Evolutionary conservation across 768 basidiomycete genomes (phyloP).

Genomic region (Boletus huronensis): DNA sequence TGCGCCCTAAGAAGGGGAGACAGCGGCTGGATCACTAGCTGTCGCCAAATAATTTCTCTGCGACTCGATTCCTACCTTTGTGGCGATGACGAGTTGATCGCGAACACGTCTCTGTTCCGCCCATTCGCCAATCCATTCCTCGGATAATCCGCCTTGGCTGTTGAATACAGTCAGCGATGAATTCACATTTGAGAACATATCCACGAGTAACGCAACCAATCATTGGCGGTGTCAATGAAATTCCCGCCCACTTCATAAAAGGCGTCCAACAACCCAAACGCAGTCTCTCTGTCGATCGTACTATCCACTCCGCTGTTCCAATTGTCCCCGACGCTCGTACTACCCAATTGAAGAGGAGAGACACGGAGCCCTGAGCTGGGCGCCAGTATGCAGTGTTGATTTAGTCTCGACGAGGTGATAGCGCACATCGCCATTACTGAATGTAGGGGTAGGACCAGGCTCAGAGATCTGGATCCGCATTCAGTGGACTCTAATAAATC

Average conservation of each 20-base stretch:
- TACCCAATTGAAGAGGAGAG: not conserved
- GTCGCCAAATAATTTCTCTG: not conserved
- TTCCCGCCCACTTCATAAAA: too few relatives aligned
- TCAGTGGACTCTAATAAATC: not conserved
- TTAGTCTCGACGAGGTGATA: not conserved
- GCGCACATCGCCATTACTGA: not conserved
- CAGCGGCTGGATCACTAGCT: too few relatives aligned
- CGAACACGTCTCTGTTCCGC: not conserved
- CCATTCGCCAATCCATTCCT: slow-evolving; percentile 1
- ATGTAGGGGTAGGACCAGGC: not conserved
- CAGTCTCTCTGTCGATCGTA: not conserved
- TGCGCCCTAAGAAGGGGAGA: not conserved
- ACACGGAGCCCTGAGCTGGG: not conserved
- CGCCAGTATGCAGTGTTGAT: not conserved
- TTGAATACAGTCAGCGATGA: not conserved
- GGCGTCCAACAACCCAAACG: too few relatives aligned
- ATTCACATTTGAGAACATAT: not conserved
- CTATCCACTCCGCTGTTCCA: not conserved
- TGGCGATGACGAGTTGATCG: not conserved
- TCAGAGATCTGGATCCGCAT: not conserved
- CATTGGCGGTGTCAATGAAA: not conserved
- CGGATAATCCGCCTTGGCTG: not conserved
- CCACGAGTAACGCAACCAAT: not conserved
- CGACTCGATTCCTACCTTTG: not conserved
- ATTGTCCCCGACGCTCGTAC: not conserved